Evolutionary conservation across 2,329 filamentous ascomycete genomes (phyloP), one percentile per base, ranked within the genome.

Genomic region (Aureobasidium zeae): DNA sequence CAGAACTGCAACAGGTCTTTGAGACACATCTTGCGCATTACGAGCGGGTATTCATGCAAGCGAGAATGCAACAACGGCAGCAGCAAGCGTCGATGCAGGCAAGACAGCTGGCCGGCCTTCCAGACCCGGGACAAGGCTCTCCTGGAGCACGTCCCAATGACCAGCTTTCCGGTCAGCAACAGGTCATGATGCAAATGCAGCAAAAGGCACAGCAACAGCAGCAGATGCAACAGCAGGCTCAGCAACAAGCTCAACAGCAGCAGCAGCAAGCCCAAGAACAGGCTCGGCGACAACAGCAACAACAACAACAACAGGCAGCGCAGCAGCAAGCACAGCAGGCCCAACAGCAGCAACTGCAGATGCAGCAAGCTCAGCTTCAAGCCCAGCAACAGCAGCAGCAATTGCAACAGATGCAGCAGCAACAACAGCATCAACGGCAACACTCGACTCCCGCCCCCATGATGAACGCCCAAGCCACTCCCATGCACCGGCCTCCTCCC

Each of bases 11-110:
- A 53, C 71, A 73, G 20, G 72, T 85, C 5, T 94, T 91, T 61
- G 81, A 87, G 54, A 72, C 76, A 25, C 87, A 88, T 52, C 65
- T 95, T 5, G 66, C 74, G 19, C 74, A 79, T 22, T 95, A 94
- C 51, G 88, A 95, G 58, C 76, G 80, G 47, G 74, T 73, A 2
- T 83, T 74, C 67, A 57, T 73, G 25, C 67, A 70, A 24, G 73
- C 75, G 52, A 76, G 77, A 24, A 51, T 52, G 49, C 58, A 63
- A 37, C 54, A 62, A 42, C 62, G 62, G 53, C 52, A 58, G 29
- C 53, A 60, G 32, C 52, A 57, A 34, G 59, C 58, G 15, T 52
- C 59, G 28, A 48, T 53, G 42, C 56, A 63, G 45, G 58, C 57
- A 9, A 60, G 63, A 28, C 61, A 63, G 43, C 63, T 69, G 61